Conservation (phyloP, 2,329 filamentous ascomycete species). For the Bretziella fagacearum region DNA sequence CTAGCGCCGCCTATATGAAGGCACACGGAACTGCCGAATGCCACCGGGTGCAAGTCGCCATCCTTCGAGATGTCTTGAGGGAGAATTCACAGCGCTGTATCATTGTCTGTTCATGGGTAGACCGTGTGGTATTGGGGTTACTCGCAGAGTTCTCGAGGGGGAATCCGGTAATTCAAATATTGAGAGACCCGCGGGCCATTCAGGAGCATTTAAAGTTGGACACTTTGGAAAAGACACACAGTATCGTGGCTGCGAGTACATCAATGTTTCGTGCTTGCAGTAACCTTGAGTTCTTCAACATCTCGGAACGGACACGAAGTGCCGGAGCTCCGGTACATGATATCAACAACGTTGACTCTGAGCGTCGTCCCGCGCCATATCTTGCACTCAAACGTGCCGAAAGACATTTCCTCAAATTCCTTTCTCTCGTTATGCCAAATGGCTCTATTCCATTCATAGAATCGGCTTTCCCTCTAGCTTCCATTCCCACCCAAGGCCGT, state of each 20-base stretch:
- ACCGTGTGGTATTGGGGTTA: slow-evolving; percentile 41
- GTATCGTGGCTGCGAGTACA: slow-evolving; percentile 39
- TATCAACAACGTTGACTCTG: slow-evolving; percentile 18
- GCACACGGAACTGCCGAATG: slow-evolving; percentile 44
- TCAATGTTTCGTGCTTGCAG: slow-evolving; percentile 47
- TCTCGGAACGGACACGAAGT: slow-evolving; percentile 37
- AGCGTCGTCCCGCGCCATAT: slow-evolving; percentile 36
- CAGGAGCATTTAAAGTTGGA: slow-evolving; percentile 43
- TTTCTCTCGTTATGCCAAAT: slow-evolving; percentile 41
- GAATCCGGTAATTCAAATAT: slow-evolving; percentile 54
- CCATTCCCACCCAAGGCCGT: slow-evolving; percentile 41
- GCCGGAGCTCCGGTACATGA: slow-evolving; percentile 12
- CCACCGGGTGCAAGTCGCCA: slow-evolving; percentile 42
- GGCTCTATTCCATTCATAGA: slow-evolving; percentile 41
- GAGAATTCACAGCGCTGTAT: slow-evolving; percentile 44
- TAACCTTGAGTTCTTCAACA: slow-evolving; percentile 62
- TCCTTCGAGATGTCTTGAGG: slow-evolving; percentile 42
- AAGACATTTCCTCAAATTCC: slow-evolving; percentile 51
- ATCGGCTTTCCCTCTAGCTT: slow-evolving; percentile 47
- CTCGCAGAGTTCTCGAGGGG: slow-evolving; percentile 44
- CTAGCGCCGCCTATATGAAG: slow-evolving; percentile 46
- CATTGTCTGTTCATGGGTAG: slow-evolving; percentile 58
- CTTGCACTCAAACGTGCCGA: slow-evolving; percentile 52
- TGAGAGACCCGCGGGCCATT: slow-evolving; percentile 48
- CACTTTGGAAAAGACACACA: slow-evolving; percentile 37